Evolutionary conservation across 306 rosid genomes (phyloP).

Genomic region (Geum urbanum): DNA sequence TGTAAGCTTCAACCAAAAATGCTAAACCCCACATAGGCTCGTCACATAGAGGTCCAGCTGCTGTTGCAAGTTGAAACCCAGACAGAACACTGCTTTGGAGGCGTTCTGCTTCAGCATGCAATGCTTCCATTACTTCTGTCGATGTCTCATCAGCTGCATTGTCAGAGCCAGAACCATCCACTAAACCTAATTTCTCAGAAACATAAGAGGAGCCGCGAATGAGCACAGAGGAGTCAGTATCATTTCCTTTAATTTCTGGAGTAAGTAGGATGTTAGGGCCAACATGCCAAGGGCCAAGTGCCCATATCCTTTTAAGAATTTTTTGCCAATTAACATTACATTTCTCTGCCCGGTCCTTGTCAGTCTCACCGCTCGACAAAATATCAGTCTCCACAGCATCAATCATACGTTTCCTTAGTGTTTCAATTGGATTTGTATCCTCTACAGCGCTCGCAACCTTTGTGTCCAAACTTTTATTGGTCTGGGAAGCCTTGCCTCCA

Average conservation of each 20-base stretch:
- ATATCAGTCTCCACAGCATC: constrained; percentile 63
- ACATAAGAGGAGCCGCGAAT: constrained; percentile 45
- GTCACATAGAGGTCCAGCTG: constrained; percentile 93
- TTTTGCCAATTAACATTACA: constrained; percentile 60
- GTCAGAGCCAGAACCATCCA: constrained; percentile 29
- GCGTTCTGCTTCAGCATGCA: constrained; percentile 52
- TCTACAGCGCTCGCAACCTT: constrained; percentile 36
- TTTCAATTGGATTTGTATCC: constrained; percentile 46
- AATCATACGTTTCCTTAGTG: constrained; percentile 50
- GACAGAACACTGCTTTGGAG: constrained; percentile 72
- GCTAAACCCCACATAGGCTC: constrained; percentile 94
- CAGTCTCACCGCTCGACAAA: constrained; percentile 44
- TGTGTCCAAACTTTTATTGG: constrained; percentile 39
- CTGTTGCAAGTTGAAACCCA: constrained; percentile 79
- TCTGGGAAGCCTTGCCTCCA: constrained; percentile 52
- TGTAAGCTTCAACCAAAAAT: constrained; percentile 68
- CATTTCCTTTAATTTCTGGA: constrained; percentile 52
- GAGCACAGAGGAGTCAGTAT: constrained; percentile 40
- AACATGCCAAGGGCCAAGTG: constrained; percentile 73
- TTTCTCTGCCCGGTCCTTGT: constrained; percentile 52
- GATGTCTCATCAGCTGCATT: constrained; percentile 33
- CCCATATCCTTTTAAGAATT: constrained; percentile 76
- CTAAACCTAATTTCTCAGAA: constrained; percentile 61
- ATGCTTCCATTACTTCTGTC: constrained; percentile 33
- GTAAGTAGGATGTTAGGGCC: constrained; percentile 72